phyloP scores from a whole-genome alignment of 805 yeast genomes.

The Barnettozyma sp. region DNA sequence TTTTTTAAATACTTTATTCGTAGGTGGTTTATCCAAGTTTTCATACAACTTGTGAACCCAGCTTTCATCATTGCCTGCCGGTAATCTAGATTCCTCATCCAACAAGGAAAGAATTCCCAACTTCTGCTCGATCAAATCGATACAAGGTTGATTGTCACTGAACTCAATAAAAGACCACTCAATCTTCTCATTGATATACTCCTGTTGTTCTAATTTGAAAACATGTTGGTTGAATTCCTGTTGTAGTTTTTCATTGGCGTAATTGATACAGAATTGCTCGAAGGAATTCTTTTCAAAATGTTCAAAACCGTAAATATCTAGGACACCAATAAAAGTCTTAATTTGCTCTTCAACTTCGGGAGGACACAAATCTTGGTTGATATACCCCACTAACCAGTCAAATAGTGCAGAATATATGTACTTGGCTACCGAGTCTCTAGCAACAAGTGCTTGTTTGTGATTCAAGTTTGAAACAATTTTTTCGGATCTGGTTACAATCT shows the following conservation, averaged over 20 bases:
- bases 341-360: slow-evolving; percentile 54
- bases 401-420: slow-evolving; percentile 87
- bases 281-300: slow-evolving; percentile 91
- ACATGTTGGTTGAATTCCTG: slow-evolving; percentile 98
- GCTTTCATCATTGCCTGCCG: slow-evolving; percentile 86
- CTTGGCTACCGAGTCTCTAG: slow-evolving; percentile 95
- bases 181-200: slow-evolving; percentile 83
- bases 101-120: slow-evolving; percentile 81
- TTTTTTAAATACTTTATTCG: slow-evolving; percentile 72
- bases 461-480: slow-evolving; percentile 80
- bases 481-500: slow-evolving; percentile 86
- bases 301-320: slow-evolving; percentile 97
- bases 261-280: slow-evolving; percentile 95
- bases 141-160: slow-evolving; percentile 95
- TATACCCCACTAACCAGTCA: slow-evolving; percentile 88
- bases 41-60: slow-evolving; percentile 89
- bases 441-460: slow-evolving; percentile 78
- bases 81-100: slow-evolving; percentile 93
- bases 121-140: slow-evolving; percentile 81
- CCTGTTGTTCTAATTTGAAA: slow-evolving; percentile 94
- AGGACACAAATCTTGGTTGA: slow-evolving; percentile 77
- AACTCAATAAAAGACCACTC: slow-evolving; percentile 97
- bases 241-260: slow-evolving; percentile 94
- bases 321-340: slow-evolving; percentile 82
- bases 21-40: slow-evolving; percentile 72